Evolutionary conservation across 768 basidiomycete species (phyloP), one percentile per base, ranked within the genome.

Genomic region (Pleurotus djamor): DNA sequence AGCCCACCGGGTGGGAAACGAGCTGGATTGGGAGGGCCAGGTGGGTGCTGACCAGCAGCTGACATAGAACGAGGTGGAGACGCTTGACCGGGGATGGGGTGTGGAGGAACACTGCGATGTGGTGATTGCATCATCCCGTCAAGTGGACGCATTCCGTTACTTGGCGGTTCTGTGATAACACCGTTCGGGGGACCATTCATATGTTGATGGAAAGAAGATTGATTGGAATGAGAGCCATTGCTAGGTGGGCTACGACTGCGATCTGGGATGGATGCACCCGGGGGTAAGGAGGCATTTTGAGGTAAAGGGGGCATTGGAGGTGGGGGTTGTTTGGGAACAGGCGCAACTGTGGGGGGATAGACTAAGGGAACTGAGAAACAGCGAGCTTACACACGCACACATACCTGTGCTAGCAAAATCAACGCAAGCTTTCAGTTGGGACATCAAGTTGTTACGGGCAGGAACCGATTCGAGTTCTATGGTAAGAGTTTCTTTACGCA

Each of bases 401-500:
- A 71, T 68, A 96, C 94, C 70, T 36, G 81, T 79, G 32, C 80
- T 75, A 34, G 93, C 90, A 70, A 94, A 92, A 41, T 88, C 87
- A 60, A 94, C 91, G 67, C 93, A 96, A 35, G 94, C 94, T 48
- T 76, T 79, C 68, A 99, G 85, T 66, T 92, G 89, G 6, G 75
- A 66, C 45, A 91, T 69, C 64, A 95, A 79, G 62, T 75, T 74
- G 65, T 93, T 85, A 60, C 92, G 80, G 12, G 78, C 72, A 35
- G 81, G 76, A 8, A 70, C 70, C 1, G 88, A 87, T 58, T 84
- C 80, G 5, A 83, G 75, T 59, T 88, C 83, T 7, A 99, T 64
- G 44, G 80, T 75, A 52, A 99, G 71, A 4, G 81, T 86, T 72
- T 98, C 97, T 74, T 95, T 96, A 61, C 86, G 79, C 89, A 99